Conservation (phyloP, 2,329 filamentous ascomycete genomes). For the Aspergillus tanneri region DNA sequence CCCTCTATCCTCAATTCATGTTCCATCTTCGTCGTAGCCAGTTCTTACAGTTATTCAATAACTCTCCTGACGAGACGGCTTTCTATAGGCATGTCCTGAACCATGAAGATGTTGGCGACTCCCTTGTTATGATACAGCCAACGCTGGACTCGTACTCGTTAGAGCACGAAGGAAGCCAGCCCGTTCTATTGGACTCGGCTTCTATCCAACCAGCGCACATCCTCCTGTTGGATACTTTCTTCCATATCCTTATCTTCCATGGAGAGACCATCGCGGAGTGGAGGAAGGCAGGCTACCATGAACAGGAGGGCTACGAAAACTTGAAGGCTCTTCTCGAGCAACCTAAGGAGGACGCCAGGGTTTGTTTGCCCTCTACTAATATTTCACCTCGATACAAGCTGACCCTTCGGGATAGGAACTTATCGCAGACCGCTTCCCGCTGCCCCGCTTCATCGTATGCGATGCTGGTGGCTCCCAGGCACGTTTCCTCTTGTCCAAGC, state of each 20-base stretch:
- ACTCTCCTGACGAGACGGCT: conserved; percentile 97
- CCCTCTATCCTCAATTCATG: conserved; percentile 98
- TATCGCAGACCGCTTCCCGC: conserved; percentile 95
- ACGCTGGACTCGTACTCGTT: conserved; percentile 97
- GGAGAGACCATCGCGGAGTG: conserved; percentile 97
- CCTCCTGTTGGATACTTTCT: conserved; percentile 94
- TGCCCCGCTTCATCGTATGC: conserved; percentile 96
- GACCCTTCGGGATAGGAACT: conserved; percentile 65
- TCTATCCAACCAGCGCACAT: conserved; percentile 95
- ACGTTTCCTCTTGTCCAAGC: conserved; percentile 92
- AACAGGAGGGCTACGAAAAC: conserved; percentile 97
- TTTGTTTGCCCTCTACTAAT: conserved; percentile 48
- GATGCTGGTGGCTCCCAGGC: conserved; percentile 98
- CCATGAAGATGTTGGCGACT: conserved; percentile 95
- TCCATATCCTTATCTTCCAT: conserved; percentile 99
- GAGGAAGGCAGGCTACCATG: conserved; percentile 96
- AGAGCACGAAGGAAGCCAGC: conserved; percentile 87
- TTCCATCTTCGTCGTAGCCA: conserved; percentile 96
- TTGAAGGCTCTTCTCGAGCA: conserved; percentile 84
- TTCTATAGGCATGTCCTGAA: conserved; percentile 97
- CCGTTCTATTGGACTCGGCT: conserved; percentile 92
- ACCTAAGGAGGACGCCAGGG: conserved; percentile 93
- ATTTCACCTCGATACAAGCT: not conserved
- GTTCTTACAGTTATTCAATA: conserved; percentile 99
- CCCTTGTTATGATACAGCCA: conserved; percentile 97